Base-by-base conservation (phyloP, 352 stramenopile genomes). In the Aphanomyces stellatus region DNA sequence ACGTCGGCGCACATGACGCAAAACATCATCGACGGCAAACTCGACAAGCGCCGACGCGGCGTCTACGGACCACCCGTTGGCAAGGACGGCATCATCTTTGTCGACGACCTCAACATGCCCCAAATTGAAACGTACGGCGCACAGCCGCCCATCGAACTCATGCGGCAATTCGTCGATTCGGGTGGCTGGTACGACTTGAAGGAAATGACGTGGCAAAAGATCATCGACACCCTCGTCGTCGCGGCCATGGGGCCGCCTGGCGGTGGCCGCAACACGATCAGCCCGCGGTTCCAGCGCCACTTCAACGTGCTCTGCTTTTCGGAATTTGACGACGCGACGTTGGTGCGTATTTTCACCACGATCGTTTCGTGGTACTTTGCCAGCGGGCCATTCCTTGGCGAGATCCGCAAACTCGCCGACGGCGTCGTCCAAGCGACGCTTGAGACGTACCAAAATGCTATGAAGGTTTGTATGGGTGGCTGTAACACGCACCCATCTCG, bases 21-120 rank as follows among this genome's bases (percentile, higher is more conserved):
- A 59, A 94, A 95, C 69, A 97, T 98, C 73, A 97, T 98, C 42
- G 91, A 98, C 60, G 90, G 91, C n/a, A 97, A 98, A 71, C 77
- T 98, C 7, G 89, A 97, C 65, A 98, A 98, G 71, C 77, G 92
- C 0, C 78, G 90, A 17, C 97, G 97, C 64, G 88, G 88, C 34
- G 88, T 97, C 1, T 98, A 90, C 62, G 92, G 92, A 0, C 92
- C 92, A 10, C 90, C 92, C 11, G 60, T 96, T 49, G 89, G 90
- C 13, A 93, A 96, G 60, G 60, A 67, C 41, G 60, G 56, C 6
- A 80, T 98, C 8, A 70, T 98, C 11, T 97, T 97, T 73, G 90
- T 98, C 3, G 92, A 98, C 61, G 91, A 98, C 71, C 68, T 98
- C n/a, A 98, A 98, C 56, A 97, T 98, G 92, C 92, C 92, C n/a